Base-by-base conservation (phyloP, 768 basidiomycete genomes). In the Lentinula sp. region DNA sequence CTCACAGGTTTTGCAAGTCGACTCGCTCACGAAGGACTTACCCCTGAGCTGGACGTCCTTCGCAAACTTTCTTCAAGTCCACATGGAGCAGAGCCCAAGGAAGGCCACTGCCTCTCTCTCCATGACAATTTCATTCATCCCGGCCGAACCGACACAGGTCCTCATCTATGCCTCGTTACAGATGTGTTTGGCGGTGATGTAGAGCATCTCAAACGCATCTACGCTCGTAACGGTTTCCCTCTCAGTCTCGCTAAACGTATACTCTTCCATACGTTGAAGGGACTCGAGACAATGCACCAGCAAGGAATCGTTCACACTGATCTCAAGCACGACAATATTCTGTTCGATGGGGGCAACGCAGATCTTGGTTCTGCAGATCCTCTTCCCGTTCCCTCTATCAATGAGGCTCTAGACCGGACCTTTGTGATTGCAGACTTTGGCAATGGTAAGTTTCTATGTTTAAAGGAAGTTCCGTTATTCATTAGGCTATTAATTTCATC, bases 271-370 rank as follows among this genome's bases (percentile, higher is more conserved):
- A 54, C 63, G 35, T 60, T 73, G n/a, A 66, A 57, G 3, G 71
- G 69, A 11, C 49, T 71, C 53, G 62, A 65, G 13, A 64, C 65
- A 42, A 54, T 63, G 40, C 71, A 73, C 54, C 21, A 51, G 11
- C 60, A 66, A 40, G 60, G 63, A 10, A 46, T 71, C 15, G 68
- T 69, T 5, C 71, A 72, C 60, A 71, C 70, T 31, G 71, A 72
- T 65, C 45, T 73, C n/a, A 71, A 72, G 51, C 64, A 45, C 43
- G 70, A 71, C 64, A 71, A 72, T 55, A 69, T 72, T 40, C 54
- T 70, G 28, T 68, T 70, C 60, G 48, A 62, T 42, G 46, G 45
- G 21, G 61, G 66, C 5, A 21, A 42, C 8, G 46, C 61, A 5
- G 64, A 65, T 53, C 64, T 70, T 40, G 62, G 57, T 57, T 57